phyloP scores from a whole-genome alignment of 495 filamentous ascomycete genomes.

The Aspergillus bridgeri region DNA sequence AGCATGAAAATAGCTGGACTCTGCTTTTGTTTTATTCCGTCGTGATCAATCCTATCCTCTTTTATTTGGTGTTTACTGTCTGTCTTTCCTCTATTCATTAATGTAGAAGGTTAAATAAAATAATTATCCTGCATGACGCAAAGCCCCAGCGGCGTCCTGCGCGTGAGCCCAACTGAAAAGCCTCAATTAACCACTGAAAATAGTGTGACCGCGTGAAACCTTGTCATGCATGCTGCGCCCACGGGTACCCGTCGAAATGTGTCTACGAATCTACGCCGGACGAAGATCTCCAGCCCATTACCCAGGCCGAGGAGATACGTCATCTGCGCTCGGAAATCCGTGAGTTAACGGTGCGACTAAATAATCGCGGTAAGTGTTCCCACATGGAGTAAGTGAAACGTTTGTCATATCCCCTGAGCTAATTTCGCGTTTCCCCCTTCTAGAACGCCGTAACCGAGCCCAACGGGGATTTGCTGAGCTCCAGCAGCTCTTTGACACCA shows the following conservation, averaged over 20 bases:
- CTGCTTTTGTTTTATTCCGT: neutral
- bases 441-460: slow-evolving; percentile 22
- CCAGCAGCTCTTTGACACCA: slow-evolving; percentile 37
- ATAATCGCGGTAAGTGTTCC: slow-evolving; percentile 27
- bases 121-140: too few relatives aligned
- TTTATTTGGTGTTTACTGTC: neutral
- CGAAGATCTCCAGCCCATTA: slow-evolving; percentile 38
- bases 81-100: too few relatives aligned
- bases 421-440: slow-evolving; percentile 1
- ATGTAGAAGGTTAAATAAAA: too few relatives aligned
- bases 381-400: neutral
- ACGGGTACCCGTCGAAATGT: slow-evolving; percentile 46
- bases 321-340: slow-evolving; percentile 41
- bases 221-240: slow-evolving; percentile 46
- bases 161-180: neutral
- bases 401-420: neutral
- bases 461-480: slow-evolving; percentile 34
- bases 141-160: too few relatives aligned
- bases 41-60: neutral
- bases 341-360: slow-evolving; percentile 29
- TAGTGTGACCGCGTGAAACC: slow-evolving; percentile 47
- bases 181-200: slow-evolving; percentile 8
- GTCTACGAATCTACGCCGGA: slow-evolving; percentile 36
- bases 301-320: slow-evolving; percentile 43
- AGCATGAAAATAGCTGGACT: neutral